Evolutionary conservation across 2,329 filamentous ascomycete genomes (phyloP), one percentile per base, ranked within the genome.

Genomic region (Colletotrichum sp.): DNA sequence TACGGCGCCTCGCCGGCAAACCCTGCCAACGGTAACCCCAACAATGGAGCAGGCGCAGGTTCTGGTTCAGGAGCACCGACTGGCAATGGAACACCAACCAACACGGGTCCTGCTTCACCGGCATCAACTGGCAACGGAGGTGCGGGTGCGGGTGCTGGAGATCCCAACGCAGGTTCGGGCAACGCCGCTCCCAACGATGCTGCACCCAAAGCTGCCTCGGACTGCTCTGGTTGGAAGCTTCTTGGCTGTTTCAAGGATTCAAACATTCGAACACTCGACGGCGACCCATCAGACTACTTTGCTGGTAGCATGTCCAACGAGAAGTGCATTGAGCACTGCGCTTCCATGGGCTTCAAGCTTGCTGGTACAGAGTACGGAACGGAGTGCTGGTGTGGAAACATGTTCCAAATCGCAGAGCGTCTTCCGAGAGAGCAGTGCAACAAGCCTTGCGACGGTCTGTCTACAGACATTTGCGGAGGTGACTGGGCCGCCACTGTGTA

Each of bases 371-470:
- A 91, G 79, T 88, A 87, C 76, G 83, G 82, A 9, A 80, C 81
- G 24, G 87, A 91, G 78, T 91, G 90, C 79, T 91, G 87, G 83
- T 92, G 89, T 76, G 87, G 85, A 38, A 77, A 78, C 58, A 65
- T 66, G 7, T 77, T 77, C 68, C 71, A 76, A 21, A 26, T 72
- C 24, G 76, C 76, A 13, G 55, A 58, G 21, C 74, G 74, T 5
- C 62, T 77, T 18, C 71, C 76, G 10, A 43, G 74, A 16, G 55
- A 72, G 12, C 52, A 70, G 32, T 77, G 76, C 68, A 62, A 67
- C 68, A 69, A 52, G 28, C 55, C 59, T 2, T 77, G 76, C 48
- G 76, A 77, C 13, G 76, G 74, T 18, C 26, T 48, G 4, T 28
- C 74, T 14, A 64, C 59, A 18, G 76, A 77, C 10, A 61, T 76